These are phyloP conservation scores for Hibiscus mutabilis DNA, from an alignment of 345 rosid species.

Conservation along the genomic window DNA sequence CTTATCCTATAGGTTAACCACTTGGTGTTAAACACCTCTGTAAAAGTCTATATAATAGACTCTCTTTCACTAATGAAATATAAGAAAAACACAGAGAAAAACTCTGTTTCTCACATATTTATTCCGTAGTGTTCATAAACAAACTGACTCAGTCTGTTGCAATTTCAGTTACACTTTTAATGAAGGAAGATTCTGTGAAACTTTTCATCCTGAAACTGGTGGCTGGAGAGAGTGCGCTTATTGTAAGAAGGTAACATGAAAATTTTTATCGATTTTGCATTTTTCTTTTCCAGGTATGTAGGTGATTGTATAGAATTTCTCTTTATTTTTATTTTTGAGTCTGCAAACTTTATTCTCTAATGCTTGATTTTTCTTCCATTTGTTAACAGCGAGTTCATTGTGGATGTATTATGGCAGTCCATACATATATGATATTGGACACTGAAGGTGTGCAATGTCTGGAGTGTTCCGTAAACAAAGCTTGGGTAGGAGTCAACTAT, in stretches of 20 bases:
- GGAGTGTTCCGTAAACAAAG: background rate
- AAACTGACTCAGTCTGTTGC: slow-evolving; percentile 1
- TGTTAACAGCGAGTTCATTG: background rate
- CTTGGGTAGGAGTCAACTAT: background rate
- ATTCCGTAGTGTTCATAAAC: background rate
- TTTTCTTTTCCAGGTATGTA: background rate
- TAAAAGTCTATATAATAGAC: no score
- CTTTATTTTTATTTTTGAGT: background rate
- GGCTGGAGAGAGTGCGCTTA: slow-evolving; percentile 11
- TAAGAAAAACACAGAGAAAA: no score
- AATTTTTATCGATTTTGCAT: slow-evolving; percentile 1
- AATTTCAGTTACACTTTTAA: slow-evolving; percentile 6
- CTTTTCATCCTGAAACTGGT: slow-evolving; percentile 10
- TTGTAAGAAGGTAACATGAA: slow-evolving; percentile 10
- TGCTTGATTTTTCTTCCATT: background rate
- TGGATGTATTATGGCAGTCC: slow-evolving; percentile 5
- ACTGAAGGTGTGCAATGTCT: background rate
- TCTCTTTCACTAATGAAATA: no score
- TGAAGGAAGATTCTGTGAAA: slow-evolving; percentile 4
- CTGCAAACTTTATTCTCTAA: background rate
- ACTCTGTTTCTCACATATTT: no score
- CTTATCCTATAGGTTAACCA: no score
- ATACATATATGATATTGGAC: background rate
- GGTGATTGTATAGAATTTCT: background rate
- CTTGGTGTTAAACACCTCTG: no score